Base-by-base conservation (phyloP, 257 asterid species). In the Ilex aquifolium region DNA sequence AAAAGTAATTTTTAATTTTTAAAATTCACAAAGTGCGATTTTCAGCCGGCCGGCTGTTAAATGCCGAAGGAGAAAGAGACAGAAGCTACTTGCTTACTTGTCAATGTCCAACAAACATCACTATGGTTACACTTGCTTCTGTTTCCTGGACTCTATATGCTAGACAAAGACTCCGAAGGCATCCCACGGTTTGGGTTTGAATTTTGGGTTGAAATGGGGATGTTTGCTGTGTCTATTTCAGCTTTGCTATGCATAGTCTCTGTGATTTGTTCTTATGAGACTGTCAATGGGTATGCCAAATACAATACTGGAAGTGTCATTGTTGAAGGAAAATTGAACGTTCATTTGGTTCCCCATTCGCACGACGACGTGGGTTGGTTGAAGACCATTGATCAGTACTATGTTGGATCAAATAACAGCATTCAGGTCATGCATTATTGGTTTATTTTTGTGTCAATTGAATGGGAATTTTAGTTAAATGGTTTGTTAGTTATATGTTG, bases 341-440 rank as follows among this genome's bases (percentile, higher is more conserved):
- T 90, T 56, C 96, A 90, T 66, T 79, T 90, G 80, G 97, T 88
- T 75, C 75, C 97, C 62, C 97, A 90, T 70, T 72, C 93, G 6
- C 97, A 90, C 46, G 95, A 90, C 66, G 97, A 90, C 67, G 96
- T 90, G 63, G 97, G 97, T 30, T 90, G 97, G 97, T 87, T 90
- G 58, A 90, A 90, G 76, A 90, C 95, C 0, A 2, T 90, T 73
- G 97, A 87, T 80, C 97, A 90, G 84, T 90, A 90, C 86, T 90
- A 85, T 62, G 86, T 83, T 79, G 97, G 96, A 63, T 82, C 96
- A 31, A 90, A 88, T 64, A 90, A 83, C 77, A 60, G 70, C 51
- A 90, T 90, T 73, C 97, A 85, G 90, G 97, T 87, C 15, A 14
- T 7, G 9, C 11, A 6, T 53, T 15, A 14, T 42, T 46, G 13